A percentile compares a stretch with the other conserved stretches of the same genome.
phyloP scores from a whole-genome alignment of 257 asterid species.

The Nicotiana attenuata region DNA sequence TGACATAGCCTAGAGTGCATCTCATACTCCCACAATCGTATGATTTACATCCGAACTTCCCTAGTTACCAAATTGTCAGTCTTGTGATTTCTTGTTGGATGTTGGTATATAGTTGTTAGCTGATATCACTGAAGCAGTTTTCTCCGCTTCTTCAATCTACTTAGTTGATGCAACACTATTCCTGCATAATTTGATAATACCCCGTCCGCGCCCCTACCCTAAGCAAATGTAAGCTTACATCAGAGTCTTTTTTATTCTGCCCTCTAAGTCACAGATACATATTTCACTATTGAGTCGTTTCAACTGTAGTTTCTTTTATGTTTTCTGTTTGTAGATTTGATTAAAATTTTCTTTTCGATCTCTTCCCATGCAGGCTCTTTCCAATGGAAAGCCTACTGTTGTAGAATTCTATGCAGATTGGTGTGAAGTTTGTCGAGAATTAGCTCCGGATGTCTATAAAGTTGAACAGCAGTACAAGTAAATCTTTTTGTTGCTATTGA shows the following conservation, averaged over 20 bases:
- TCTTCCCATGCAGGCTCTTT: slow-evolving; percentile 51
- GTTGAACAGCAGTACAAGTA: slow-evolving; percentile 84
- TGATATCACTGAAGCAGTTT: background rate
- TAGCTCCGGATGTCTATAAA: slow-evolving; percentile 86
- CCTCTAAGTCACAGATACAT: background rate
- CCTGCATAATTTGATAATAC: background rate
- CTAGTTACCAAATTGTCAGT: background rate
- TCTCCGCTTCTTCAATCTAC: background rate
- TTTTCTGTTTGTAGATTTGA: background rate
- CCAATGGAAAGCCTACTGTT: slow-evolving; percentile 95
- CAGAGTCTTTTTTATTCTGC: background rate
- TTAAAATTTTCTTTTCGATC: background rate
- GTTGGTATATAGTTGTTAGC: background rate
- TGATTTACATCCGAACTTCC: background rate
- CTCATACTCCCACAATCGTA: background rate
- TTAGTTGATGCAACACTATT: background rate
- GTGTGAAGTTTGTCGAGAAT: slow-evolving; percentile 95
- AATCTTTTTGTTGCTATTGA: slow-evolving; percentile 7
- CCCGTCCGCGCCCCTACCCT: background rate
- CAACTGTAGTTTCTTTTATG: background rate
- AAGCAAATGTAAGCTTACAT: background rate
- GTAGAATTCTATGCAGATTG: slow-evolving; percentile 98
- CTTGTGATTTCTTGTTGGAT: background rate
- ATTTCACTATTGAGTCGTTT: background rate
- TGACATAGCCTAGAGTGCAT: background rate